Percentiles rank a stretch among this genome's conserved stretches.
These are phyloP conservation scores for Selaginella moellendorffii DNA, from an alignment of 75 land plant genomes.

Conservation along the genomic window DNA sequence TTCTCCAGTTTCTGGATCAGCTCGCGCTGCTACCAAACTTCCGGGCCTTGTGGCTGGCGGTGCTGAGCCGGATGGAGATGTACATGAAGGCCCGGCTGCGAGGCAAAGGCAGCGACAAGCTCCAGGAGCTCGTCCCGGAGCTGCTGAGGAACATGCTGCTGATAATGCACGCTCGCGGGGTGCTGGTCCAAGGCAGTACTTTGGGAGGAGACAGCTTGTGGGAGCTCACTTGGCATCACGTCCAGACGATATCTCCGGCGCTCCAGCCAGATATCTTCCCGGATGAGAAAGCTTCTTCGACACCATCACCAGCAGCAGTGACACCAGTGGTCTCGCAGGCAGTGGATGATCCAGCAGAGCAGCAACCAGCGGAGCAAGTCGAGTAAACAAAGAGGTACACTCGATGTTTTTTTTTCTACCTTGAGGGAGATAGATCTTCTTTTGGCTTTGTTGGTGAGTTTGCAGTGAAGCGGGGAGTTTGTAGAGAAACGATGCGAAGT, in stretches of 20 bases:
- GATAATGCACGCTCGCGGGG: constrained; percentile 47
- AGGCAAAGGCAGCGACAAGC: constrained; percentile 62
- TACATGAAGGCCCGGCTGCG: constrained; percentile 55
- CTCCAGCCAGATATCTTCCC: constrained; percentile 63
- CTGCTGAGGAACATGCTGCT: constrained; percentile 48
- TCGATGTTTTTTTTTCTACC: too few species aligned
- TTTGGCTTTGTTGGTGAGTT: too few species aligned
- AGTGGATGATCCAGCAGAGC: too few species aligned
- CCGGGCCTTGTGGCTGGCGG: constrained; percentile 59
- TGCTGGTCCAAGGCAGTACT: constrained; percentile 47
- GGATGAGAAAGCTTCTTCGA: constrained; percentile 16
- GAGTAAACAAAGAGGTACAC: too few species aligned
- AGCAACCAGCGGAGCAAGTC: too few species aligned
- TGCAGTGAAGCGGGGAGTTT: too few species aligned
- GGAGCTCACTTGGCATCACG: constrained; percentile 93
- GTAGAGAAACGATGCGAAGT: too few species aligned
- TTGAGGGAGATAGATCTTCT: too few species aligned
- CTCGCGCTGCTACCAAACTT: constrained; percentile 37
- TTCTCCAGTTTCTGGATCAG: constrained; percentile 49
- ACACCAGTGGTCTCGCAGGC: too few species aligned
- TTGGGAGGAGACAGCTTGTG: constrained; percentile 79
- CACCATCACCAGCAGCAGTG: too few species aligned
- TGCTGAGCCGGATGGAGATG: constrained; percentile 65
- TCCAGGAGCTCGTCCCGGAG: constrained; percentile 72
- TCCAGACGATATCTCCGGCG: constrained; percentile 52